These are phyloP conservation scores for Coleophoma crateriformis DNA, from an alignment of 2,329 filamentous ascomycete species.

Conservation along the genomic window DNA sequence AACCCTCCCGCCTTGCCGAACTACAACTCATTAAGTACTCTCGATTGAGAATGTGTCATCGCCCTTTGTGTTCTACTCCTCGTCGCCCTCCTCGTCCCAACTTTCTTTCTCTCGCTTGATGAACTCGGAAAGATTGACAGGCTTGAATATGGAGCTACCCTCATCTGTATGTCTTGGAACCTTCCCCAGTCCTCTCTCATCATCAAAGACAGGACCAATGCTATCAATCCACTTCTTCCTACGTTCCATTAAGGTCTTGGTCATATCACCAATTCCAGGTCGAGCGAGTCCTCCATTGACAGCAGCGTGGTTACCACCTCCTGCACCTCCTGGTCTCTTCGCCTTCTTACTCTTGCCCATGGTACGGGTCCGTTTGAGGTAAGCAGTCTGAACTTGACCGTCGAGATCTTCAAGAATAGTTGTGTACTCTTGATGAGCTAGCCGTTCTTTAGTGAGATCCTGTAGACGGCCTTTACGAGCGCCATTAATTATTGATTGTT, in stretches of 20 bases:
- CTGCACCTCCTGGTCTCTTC: constrained; percentile 70
- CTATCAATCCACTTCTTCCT: constrained; percentile 84
- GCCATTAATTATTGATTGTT: constrained; percentile 82
- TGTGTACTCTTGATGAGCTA: constrained; percentile 95
- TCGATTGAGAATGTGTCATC: no score
- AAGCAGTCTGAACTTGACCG: constrained; percentile 88
- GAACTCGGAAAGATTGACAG: constrained; percentile 64
- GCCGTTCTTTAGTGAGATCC: constrained; percentile 83
- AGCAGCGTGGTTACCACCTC: constrained; percentile 61
- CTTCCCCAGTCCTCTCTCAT: constrained; percentile 61
- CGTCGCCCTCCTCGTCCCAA: constrained; percentile 57
- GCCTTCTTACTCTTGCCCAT: constrained; percentile 93
- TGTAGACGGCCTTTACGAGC: constrained; percentile 82
- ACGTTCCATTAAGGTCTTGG: constrained; percentile 88
- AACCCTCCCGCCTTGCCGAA: no score
- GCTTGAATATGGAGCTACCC: constrained; percentile 66
- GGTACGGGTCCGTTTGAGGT: constrained; percentile 90
- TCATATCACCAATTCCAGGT: constrained; percentile 85
- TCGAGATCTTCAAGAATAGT: constrained; percentile 97
- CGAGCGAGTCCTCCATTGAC: constrained; percentile 58
- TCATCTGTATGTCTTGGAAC: constrained; percentile 65
- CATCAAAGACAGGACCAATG: constrained; percentile 86
- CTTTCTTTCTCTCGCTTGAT: constrained; percentile 79
- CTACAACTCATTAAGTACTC: no score
- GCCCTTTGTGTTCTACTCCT: constrained; percentile 14